Conservation (phyloP, 169 alveolate genomes). For the Cytauxzoon felis region DNA sequence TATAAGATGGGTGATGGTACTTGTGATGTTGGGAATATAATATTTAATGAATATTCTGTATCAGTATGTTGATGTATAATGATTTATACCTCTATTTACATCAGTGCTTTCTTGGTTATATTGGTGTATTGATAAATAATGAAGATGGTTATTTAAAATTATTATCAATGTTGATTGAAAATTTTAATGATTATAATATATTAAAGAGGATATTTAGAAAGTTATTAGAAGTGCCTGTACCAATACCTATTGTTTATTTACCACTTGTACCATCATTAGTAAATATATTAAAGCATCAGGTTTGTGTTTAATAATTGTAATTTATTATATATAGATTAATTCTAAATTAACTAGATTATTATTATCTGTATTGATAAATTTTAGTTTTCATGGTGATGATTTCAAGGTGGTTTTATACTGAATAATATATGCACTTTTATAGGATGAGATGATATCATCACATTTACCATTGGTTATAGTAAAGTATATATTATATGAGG, state of each 20-base stretch:
- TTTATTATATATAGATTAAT: neutral
- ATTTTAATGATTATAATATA: constrained; percentile 15
- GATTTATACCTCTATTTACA: neutral
- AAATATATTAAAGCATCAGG: neutral
- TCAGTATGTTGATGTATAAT: constrained; percentile 14
- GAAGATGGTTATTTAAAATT: constrained; percentile 14
- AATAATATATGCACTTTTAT: too few relatives aligned
- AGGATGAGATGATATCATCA: too few relatives aligned
- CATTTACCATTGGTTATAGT: too few relatives aligned
- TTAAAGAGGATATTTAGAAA: constrained; percentile 35
- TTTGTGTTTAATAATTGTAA: neutral
- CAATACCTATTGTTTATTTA: constrained; percentile 12
- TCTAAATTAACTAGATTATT: neutral
- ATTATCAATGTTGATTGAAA: constrained; percentile 21
- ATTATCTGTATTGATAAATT: constrained; percentile 35
- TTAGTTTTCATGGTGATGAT: constrained; percentile 25
- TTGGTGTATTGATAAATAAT: neutral
- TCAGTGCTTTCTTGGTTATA: constrained; percentile 13
- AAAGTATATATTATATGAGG: too few relatives aligned
- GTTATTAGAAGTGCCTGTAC: constrained; percentile 38
- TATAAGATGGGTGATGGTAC: constrained; percentile 1
- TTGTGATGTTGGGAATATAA: constrained; percentile 8
- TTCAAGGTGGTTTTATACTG: constrained; percentile 39
- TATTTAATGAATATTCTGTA: constrained; percentile 44
- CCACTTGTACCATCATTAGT: constrained; percentile 31